Evolutionary conservation across 2,329 filamentous ascomycete genomes (phyloP), one percentile per base, ranked within the genome.

Genomic region (Talaromyces sp.): DNA sequence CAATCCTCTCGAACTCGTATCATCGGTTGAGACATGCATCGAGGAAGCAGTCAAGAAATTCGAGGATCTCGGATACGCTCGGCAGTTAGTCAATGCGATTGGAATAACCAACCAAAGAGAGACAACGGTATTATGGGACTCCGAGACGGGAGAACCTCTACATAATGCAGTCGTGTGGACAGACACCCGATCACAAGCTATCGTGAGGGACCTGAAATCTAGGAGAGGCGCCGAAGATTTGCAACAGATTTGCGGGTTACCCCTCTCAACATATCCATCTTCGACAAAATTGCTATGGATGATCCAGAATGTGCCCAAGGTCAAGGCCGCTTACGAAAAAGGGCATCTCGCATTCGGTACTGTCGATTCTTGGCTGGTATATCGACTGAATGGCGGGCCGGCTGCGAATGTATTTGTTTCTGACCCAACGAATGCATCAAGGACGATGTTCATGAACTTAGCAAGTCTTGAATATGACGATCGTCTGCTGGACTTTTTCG

Each of bases 381-480:
- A 91, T 79, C 86, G 87, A 69, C 84, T 96, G 65, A 81, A 95
- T 69, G 91, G 90, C 57, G 88, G 89, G 60, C 82, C 79, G 39
- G 79, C 83, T 54, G 84, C 82, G 52, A 85, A 88, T 64, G 77
- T 95, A 44, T 89, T 91, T 74, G 91, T 96, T 64, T 93, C 92
- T 0, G 92, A 96, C 75, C 86, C 88, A 52, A 92, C 90, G 64
- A 96, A 96, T 75, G 92, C 92, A 11, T 93, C 90, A 61, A 84
- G 92, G 69, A 96, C 92, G 61, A 96, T 96, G 92, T 95, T 96
- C 76, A 92, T 96, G 86, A 92, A 96, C 76, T 81, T 96, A 58
- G 82, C 86, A 69, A 92, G 87, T 2, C 81, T 92, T 62, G 76
- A 90, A 68, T 96, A 96, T 75, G 91, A 93, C 72, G 86, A 91